These are phyloP conservation scores for Angomonas deanei DNA, from an alignment of 208 protist species.

Conservation along the genomic window DNA sequence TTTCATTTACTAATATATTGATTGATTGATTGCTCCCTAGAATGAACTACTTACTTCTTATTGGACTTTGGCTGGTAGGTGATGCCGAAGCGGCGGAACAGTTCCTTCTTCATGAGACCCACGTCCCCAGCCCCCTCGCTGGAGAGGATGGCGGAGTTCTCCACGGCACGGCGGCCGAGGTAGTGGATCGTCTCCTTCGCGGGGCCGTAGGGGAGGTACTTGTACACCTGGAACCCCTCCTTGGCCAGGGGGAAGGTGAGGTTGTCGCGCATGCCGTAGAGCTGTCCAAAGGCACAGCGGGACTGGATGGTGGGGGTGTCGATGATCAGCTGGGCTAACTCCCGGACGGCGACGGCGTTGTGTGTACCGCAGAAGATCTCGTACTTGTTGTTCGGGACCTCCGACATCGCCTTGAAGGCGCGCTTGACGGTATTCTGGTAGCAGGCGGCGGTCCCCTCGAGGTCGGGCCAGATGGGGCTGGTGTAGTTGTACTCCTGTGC, in stretches of 20 bases:
- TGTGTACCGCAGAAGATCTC: slow-evolving; percentile 91
- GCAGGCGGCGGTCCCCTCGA: slow-evolving; percentile 89
- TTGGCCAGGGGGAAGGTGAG: slow-evolving; percentile 90
- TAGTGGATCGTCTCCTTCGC: slow-evolving; percentile 95
- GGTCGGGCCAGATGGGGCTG: slow-evolving; percentile 87
- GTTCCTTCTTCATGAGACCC: slow-evolving; percentile 73
- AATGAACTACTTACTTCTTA: too few relatives aligned
- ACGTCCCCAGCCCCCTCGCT: slow-evolving; percentile 45
- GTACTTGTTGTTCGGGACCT: slow-evolving; percentile 42
- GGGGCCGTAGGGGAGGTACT: slow-evolving; percentile 97
- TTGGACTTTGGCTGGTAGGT: neutral
- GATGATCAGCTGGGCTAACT: slow-evolving; percentile 67
- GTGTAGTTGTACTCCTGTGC: slow-evolving; percentile 70
- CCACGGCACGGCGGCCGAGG: slow-evolving; percentile 91
- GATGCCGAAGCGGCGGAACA: slow-evolving; percentile 51
- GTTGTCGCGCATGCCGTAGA: slow-evolving; percentile 96
- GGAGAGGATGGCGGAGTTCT: slow-evolving; percentile 88
- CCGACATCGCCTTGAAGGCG: slow-evolving; percentile 53
- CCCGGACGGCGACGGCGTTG: slow-evolving; percentile 84
- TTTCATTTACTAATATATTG: too few relatives aligned
- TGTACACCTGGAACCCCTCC: slow-evolving; percentile 81
- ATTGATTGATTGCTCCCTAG: too few relatives aligned
- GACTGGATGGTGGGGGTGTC: slow-evolving; percentile 30
- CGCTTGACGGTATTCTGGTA: slow-evolving; percentile 77
- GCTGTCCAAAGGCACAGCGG: slow-evolving; percentile 88